Evolutionary conservation across 768 basidiomycete species (phyloP).

Genomic region (Tricholoma hemisulphureum): DNA sequence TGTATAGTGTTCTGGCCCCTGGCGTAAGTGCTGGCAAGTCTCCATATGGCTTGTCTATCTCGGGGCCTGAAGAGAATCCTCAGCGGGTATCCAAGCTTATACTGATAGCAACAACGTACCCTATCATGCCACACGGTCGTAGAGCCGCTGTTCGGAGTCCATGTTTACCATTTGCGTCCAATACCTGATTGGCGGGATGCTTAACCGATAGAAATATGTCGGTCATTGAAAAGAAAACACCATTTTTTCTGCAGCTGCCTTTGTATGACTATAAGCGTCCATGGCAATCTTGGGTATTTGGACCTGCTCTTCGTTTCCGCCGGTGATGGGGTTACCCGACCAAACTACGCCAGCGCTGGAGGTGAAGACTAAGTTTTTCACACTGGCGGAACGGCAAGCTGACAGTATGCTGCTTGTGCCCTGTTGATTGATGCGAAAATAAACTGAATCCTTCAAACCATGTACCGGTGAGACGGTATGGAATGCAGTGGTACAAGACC

Average conservation of each 20-base stretch:
- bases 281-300: conserved; percentile 37
- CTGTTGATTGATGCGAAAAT: conserved; percentile 50
- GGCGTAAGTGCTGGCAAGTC: conserved; percentile 53
- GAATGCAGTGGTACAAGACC: conserved; percentile 42
- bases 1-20: conserved; percentile 12
- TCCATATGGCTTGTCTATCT: conserved; percentile 63
- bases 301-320: conserved; percentile 50
- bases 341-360: conserved; percentile 51
- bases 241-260: conserved; percentile 49
- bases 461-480: conserved; percentile 54
- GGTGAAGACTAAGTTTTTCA: conserved; percentile 53
- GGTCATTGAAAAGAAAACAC: conserved; percentile 22
- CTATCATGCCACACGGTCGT: conserved; percentile 57
- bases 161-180: conserved; percentile 44
- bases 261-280: conserved; percentile 54
- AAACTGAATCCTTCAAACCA: conserved; percentile 36
- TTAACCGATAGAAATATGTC: background rate
- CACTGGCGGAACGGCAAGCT: conserved; percentile 37
- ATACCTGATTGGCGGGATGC: background rate
- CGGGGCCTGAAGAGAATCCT: conserved; percentile 48
- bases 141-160: conserved; percentile 48
- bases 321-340: conserved; percentile 42
- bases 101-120: conserved; percentile 29
- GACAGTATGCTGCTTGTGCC: conserved; percentile 48
- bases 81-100: background rate